Conservation (phyloP, 345 rosid genomes). For the Clausena lansium region DNA sequence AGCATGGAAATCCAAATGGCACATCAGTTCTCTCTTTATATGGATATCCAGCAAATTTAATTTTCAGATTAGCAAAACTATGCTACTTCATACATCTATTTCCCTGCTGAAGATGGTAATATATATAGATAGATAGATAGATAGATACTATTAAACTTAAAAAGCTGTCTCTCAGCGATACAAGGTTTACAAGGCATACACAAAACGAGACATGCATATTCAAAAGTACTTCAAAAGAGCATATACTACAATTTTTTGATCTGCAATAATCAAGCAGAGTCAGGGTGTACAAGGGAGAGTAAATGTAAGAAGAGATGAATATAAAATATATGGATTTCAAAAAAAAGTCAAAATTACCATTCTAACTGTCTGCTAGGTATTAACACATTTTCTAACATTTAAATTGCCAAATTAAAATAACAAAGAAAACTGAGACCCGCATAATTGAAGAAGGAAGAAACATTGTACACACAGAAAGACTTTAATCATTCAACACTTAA, state of each 20-base stretch:
- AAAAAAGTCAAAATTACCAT: too few species aligned
- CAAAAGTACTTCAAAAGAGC: conserved; percentile 10
- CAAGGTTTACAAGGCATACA: background rate
- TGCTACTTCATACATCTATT: background rate
- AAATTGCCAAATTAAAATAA: background rate
- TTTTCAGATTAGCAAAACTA: background rate
- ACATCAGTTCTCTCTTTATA: background rate
- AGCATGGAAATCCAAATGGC: background rate
- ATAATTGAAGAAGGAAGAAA: background rate
- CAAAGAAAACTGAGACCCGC: background rate
- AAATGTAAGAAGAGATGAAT: too few species aligned
- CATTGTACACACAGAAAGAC: background rate
- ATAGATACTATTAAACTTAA: background rate
- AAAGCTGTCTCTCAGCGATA: background rate
- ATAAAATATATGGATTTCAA: too few species aligned
- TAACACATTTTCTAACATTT: background rate
- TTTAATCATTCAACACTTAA: background rate
- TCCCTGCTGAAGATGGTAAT: background rate
- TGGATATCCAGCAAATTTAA: background rate
- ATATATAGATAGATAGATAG: too few species aligned
- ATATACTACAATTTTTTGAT: too few species aligned
- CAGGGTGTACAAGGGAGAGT: too few species aligned
- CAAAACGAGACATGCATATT: conserved; percentile 4
- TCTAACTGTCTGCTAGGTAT: background rate
- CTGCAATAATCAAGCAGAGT: too few species aligned